These are phyloP conservation scores for Saccharomycopsis sp. DNA, from an alignment of 805 yeast species.

Conservation along the genomic window DNA sequence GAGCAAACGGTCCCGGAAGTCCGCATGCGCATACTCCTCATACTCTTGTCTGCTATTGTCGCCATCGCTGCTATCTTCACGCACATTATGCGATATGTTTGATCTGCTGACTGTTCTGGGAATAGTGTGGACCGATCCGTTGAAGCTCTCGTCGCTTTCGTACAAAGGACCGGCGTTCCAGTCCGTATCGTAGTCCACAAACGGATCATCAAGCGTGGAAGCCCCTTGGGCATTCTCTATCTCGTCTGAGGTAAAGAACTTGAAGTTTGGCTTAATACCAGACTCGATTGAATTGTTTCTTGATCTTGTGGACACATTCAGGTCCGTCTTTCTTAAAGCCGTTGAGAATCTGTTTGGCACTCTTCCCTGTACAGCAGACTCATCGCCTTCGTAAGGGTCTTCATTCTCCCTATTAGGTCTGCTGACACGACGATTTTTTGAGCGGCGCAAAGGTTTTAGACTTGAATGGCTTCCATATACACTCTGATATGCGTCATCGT, in stretches of 20 bases:
- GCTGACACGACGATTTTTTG: background rate
- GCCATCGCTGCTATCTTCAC: slow-evolving; percentile 22
- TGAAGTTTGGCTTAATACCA: slow-evolving; percentile 40
- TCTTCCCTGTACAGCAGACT: slow-evolving; percentile 21
- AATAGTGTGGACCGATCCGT: background rate
- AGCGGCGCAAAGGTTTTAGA: background rate
- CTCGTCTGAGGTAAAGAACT: slow-evolving; percentile 77
- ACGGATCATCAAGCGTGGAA: slow-evolving; percentile 60
- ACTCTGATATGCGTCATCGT: slow-evolving; percentile 1
- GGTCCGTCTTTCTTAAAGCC: slow-evolving; percentile 25
- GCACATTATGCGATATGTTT: background rate
- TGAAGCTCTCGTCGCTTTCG: background rate
- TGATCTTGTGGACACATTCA: slow-evolving; percentile 22
- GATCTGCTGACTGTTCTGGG: background rate
- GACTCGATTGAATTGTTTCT: slow-evolving; percentile 30
- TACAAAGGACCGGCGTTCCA: slow-evolving; percentile 46
- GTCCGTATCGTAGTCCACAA: slow-evolving; percentile 65
- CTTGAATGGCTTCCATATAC: background rate
- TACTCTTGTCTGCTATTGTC: slow-evolving; percentile 22
- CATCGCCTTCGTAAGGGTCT: slow-evolving; percentile 3
- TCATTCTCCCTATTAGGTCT: background rate
- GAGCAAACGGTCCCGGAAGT: slow-evolving; percentile 15
- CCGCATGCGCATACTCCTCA: slow-evolving; percentile 19
- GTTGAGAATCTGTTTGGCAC: slow-evolving; percentile 31
- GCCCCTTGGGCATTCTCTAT: slow-evolving; percentile 85